These are phyloP conservation scores for Gleditsia sinensis DNA, from an alignment of 306 rosid genomes.

Conservation along the genomic window DNA sequence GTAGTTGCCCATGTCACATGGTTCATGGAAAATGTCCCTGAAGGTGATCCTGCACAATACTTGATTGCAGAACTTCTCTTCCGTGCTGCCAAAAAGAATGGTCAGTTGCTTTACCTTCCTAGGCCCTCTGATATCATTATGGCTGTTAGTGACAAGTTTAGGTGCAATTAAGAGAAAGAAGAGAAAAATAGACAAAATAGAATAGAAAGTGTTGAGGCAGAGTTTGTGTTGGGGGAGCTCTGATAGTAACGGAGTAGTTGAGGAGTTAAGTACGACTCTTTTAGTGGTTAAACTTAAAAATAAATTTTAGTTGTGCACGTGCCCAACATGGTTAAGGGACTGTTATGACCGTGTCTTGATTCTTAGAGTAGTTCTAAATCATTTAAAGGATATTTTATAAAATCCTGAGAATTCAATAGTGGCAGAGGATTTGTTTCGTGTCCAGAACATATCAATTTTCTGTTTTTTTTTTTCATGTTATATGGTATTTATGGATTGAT, in stretches of 20 bases:
- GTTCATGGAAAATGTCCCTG: conserved; percentile 73
- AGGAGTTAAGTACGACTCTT: too few relatives aligned
- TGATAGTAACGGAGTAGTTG: too few relatives aligned
- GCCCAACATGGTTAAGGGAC: conserved; percentile 7
- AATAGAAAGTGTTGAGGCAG: too few relatives aligned
- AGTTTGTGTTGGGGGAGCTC: neutral
- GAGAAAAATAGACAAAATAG: neutral
- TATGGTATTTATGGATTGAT: too few relatives aligned
- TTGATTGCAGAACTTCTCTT: conserved; percentile 71
- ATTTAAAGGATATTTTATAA: neutral
- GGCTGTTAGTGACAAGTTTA: neutral
- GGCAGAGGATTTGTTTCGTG: neutral
- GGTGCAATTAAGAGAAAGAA: neutral
- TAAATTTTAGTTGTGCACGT: neutral
- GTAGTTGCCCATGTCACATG: conserved; percentile 67
- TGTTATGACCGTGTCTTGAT: neutral
- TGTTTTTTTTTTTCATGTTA: too few relatives aligned
- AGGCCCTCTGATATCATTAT: neutral
- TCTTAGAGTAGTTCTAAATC: neutral
- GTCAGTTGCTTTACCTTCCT: conserved; percentile 42
- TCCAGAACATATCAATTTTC: neutral
- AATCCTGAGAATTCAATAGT: neutral
- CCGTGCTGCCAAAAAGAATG: conserved; percentile 72
- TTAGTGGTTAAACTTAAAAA: neutral
- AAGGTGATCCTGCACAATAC: conserved; percentile 78